Evolutionary conservation across 2,329 filamentous ascomycete genomes (phyloP).

Genomic region (Allantophomopsis cytisporea): DNA sequence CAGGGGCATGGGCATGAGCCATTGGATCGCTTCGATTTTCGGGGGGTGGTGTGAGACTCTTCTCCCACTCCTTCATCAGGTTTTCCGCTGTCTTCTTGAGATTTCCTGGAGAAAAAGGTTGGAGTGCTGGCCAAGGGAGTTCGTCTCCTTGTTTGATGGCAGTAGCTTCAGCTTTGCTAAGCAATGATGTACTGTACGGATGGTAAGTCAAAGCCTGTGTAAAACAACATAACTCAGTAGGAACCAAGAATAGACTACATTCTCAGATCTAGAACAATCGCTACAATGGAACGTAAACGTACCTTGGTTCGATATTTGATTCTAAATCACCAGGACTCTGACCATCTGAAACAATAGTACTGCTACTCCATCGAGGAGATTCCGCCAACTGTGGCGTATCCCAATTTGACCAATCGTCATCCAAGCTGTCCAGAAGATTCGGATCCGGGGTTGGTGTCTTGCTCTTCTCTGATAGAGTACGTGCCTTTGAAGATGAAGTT

Average conservation of each 20-base stretch:
- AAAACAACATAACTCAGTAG: neutral
- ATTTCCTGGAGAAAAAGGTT: constrained; percentile 49
- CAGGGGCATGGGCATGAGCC: too few relatives aligned
- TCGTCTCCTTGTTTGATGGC: constrained; percentile 12
- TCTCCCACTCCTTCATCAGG: constrained; percentile 87
- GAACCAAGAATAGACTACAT: too few relatives aligned
- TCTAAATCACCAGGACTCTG: too few relatives aligned
- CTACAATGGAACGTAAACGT: too few relatives aligned
- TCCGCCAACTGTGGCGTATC: constrained; percentile 36
- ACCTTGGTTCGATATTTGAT: too few relatives aligned
- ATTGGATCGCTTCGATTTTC: constrained; percentile 2
- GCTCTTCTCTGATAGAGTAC: constrained; percentile 9
- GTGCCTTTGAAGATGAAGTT: constrained; percentile 6
- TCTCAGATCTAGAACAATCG: too few relatives aligned
- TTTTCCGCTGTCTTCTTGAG: constrained; percentile 73
- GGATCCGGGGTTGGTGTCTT: constrained; percentile 11
- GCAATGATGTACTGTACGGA: constrained; percentile 9
- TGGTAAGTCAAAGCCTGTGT: constrained; percentile 4
- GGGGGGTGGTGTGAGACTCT: constrained; percentile 45
- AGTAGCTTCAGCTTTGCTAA: constrained; percentile 3
- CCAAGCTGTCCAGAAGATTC: constrained; percentile 23
- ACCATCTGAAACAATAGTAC: constrained; percentile 11
- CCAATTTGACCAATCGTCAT: constrained; percentile 54
- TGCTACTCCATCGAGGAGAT: constrained; percentile 50
- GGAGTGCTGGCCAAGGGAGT: constrained; percentile 27